Base-by-base conservation (phyloP, 2,329 filamentous ascomycete genomes). In the Colletotrichum tanaceti region DNA sequence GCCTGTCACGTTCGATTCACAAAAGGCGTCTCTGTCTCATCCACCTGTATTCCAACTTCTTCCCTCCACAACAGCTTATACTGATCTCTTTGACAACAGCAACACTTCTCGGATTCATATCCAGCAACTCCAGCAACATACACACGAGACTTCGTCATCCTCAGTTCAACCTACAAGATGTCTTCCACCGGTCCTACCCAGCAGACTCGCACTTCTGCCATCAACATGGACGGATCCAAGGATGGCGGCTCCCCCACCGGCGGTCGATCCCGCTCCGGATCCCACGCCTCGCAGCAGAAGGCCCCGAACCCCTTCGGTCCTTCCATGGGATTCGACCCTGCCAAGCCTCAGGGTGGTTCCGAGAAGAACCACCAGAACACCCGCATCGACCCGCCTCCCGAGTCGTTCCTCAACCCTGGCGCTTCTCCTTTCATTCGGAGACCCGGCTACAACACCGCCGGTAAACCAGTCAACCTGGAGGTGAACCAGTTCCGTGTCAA, bases 401-500 rank as follows among this genome's bases (percentile, higher is more conserved):
- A 89, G 72, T 88, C 87, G 0, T 90, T 85, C 71, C 11, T 80
- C 74, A 68, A 71, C 9, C 63, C 72, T 0, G 72, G 72, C 3
- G 72, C 74, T 13, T 74, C 74, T n/a, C 77, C 76, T 0, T 84
- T 81, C 61, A 72, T 83, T 1, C 62, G 70, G 6, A 88, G 89
- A 2, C 86, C 86, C 0, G 84, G 80, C 0, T 89, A 86, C 76
- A 91, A 90, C 70, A 85, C 79, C 0, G 81, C 83, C 9, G 90
- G 90, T 1, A 87, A 85, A 70, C 75, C 82, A 0, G 84, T 89
- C 22, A 75, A 79, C 0, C 73, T 93, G 1, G 78, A 84, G 0
- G 80, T 97, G 44, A 98, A 98, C 76, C 89, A 93, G 13, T 97
- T 90, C 79, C 85, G 89, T 0, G 90, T 98, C 63, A 79, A 77